phyloP scores from a whole-genome alignment of 2,329 filamentous ascomycete species.

The Aureobasidium subglaciale region DNA sequence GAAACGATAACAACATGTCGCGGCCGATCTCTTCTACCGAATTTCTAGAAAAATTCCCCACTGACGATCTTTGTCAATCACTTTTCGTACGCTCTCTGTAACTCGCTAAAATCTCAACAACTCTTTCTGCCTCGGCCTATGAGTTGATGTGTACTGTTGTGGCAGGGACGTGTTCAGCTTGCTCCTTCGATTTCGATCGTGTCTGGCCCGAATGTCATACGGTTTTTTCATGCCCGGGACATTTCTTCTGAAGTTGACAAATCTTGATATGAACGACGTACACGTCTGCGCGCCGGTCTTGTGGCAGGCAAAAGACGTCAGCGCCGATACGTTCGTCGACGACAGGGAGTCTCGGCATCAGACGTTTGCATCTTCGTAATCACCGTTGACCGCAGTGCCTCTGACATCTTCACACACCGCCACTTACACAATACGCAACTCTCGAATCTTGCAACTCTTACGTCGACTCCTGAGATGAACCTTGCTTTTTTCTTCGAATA shows the following conservation, averaged over 20 bases:
- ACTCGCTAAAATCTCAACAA: constrained; percentile 5
- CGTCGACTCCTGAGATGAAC: no score
- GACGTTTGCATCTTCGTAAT: background rate
- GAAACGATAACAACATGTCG: background rate
- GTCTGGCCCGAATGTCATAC: no score
- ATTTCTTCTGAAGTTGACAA: background rate
- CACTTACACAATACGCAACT: background rate
- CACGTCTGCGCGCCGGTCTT: no score
- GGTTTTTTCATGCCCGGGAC: background rate
- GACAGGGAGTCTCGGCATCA: no score
- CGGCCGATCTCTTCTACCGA: background rate
- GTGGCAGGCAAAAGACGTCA: background rate
- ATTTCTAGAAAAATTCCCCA: background rate
- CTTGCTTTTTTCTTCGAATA: background rate
- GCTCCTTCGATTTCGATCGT: background rate
- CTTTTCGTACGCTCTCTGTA: background rate
- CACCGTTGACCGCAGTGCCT: background rate
- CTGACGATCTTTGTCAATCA: background rate
- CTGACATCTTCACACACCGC: background rate
- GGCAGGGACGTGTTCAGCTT: background rate
- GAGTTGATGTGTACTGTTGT: background rate
- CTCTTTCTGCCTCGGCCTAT: background rate
- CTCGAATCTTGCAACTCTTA: background rate
- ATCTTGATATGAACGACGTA: background rate
- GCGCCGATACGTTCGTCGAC: background rate